Evolutionary conservation across 306 rosid genomes (phyloP).

Genomic region (Vigna reflexopilosa): DNA sequence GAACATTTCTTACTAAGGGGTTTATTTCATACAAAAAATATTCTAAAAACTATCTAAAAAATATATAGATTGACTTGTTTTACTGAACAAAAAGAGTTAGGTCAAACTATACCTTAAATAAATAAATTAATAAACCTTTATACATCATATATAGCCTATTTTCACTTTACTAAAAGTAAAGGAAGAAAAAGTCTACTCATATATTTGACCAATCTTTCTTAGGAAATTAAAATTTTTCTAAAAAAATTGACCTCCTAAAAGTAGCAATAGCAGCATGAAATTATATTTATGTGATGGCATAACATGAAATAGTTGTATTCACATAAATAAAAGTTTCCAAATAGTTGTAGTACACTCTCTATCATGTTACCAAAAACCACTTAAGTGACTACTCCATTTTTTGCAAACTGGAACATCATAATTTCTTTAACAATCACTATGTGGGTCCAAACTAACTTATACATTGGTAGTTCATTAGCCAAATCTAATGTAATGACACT

Average conservation of each 20-base stretch:
- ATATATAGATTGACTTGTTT: background rate
- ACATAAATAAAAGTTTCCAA: background rate
- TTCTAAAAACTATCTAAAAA: too few relatives aligned
- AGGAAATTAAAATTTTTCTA: background rate
- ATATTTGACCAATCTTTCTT: background rate
- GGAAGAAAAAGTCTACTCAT: background rate
- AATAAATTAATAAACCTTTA: too few relatives aligned
- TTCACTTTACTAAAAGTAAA: background rate
- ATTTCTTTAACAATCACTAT: too few relatives aligned
- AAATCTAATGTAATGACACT: too few relatives aligned
- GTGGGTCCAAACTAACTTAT: too few relatives aligned
- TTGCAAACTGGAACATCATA: too few relatives aligned
- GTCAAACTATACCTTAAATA: background rate
- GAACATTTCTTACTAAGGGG: too few relatives aligned
- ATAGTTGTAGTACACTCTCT: background rate
- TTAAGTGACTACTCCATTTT: too few relatives aligned
- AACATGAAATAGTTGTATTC: background rate
- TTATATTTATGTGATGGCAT: background rate
- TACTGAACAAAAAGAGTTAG: background rate
- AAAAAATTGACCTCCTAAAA: background rate
- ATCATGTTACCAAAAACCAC: too few relatives aligned
- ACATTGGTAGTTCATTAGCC: too few relatives aligned
- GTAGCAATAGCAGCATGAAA: background rate
- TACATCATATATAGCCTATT: background rate
- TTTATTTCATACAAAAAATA: too few relatives aligned